These are phyloP conservation scores for Tanacetum coccineum DNA, from an alignment of 129 eudicot genomes.

Conservation along the genomic window DNA sequence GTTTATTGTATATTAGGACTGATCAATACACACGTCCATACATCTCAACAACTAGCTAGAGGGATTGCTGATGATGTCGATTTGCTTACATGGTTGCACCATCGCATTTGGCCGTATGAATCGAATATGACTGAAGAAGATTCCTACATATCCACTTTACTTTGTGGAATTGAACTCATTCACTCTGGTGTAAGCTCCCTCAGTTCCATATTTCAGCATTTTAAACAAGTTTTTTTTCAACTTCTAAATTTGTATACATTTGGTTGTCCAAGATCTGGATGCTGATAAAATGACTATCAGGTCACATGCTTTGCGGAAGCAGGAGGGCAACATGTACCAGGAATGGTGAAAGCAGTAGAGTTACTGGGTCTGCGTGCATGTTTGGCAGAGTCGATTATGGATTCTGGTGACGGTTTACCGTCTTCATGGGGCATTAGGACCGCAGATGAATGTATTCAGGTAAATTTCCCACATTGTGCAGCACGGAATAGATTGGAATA, in stretches of 20 bases:
- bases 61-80: slow-evolving; percentile 96
- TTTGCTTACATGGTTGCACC: slow-evolving; percentile 83
- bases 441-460: too few relatives aligned
- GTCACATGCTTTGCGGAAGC: slow-evolving; percentile 96
- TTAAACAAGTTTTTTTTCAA: background rate
- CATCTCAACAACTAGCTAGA: slow-evolving; percentile 89
- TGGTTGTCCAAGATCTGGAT: slow-evolving; percentile 1
- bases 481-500: too few relatives aligned
- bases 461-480: slow-evolving; percentile 16
- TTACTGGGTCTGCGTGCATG: slow-evolving; percentile 82
- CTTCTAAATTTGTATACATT: background rate
- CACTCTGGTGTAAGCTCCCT: slow-evolving; percentile 75
- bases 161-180: slow-evolving; percentile 92
- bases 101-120: slow-evolving; percentile 94
- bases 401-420: slow-evolving; percentile 87
- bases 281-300: slow-evolving; percentile 31
- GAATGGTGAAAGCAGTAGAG: slow-evolving; percentile 86
- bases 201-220: slow-evolving; percentile 4
- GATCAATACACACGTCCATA: slow-evolving; percentile 88
- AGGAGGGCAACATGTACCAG: slow-evolving; percentile 91
- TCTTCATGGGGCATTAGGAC: background rate
- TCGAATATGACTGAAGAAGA: slow-evolving; percentile 80
- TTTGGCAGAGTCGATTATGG: slow-evolving; percentile 80
- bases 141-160: slow-evolving; percentile 84
- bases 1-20: slow-evolving; percentile 12